Conservation (phyloP, 164 flowering plant species). For the Brasenia schreberi region DNA sequence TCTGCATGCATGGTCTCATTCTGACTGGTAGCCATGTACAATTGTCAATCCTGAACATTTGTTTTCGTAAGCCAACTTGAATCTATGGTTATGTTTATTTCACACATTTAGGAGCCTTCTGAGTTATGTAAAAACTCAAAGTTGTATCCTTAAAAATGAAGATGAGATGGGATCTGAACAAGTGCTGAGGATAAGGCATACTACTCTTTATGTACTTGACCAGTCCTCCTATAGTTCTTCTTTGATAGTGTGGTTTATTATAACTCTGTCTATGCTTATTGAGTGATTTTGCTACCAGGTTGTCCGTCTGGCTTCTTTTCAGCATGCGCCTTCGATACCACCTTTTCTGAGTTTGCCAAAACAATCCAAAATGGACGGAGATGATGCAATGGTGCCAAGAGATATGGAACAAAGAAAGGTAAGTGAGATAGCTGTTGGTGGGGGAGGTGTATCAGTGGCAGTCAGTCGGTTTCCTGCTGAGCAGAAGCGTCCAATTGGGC, state of each 20-base stretch:
- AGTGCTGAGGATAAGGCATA: no score
- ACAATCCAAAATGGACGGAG: constrained; percentile 66
- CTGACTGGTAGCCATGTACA: no score
- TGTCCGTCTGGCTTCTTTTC: constrained; percentile 94
- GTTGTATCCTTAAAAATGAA: no score
- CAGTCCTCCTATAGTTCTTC: not conserved
- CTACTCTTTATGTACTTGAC: no score
- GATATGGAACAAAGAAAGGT: constrained; percentile 62
- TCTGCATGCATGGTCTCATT: no score
- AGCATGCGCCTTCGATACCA: constrained; percentile 92
- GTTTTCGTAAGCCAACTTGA: no score
- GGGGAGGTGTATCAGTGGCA: constrained; percentile 96
- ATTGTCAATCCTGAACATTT: no score
- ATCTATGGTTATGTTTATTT: no score
- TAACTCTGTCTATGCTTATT: not conserved
- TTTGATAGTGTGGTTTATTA: not conserved
- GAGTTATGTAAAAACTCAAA: no score
- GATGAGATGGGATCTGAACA: no score
- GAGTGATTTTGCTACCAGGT: constrained; percentile 31
- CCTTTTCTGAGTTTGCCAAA: constrained; percentile 79
- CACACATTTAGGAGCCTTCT: no score
- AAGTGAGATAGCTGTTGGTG: constrained; percentile 95
- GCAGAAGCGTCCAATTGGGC: constrained; percentile 96
- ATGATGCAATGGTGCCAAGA: constrained; percentile 42
- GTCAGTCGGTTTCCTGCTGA: constrained; percentile 95